Evolutionary conservation across 2,329 filamentous ascomycete genomes (phyloP).

Genomic region (Phialophora chinensis): DNA sequence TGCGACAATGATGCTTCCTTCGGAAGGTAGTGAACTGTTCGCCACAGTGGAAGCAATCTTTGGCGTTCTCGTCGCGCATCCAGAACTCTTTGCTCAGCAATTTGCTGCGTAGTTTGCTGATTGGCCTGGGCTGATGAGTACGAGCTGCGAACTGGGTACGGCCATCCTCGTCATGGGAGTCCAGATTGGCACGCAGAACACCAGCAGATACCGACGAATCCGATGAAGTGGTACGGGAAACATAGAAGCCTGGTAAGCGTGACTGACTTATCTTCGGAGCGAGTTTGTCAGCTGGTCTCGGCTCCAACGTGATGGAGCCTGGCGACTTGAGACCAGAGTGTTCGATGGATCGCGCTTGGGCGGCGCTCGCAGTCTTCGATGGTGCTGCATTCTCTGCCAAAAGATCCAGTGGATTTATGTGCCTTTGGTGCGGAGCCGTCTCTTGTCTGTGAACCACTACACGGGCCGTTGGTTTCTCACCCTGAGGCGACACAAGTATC

Average conservation of each 20-base stretch:
- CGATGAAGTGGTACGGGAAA: constrained; percentile 50
- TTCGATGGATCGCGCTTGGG: constrained; percentile 19
- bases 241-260: constrained; percentile 53
- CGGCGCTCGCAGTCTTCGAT: constrained; percentile 7
- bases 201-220: constrained; percentile 41
- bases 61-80: constrained; percentile 99
- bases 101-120: constrained; percentile 76
- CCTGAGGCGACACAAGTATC: constrained; percentile 10
- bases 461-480: constrained; percentile 26
- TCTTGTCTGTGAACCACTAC: constrained; percentile 28
- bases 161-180: constrained; percentile 46
- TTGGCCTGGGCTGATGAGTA: constrained; percentile 43
- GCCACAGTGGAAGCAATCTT: constrained; percentile 93
- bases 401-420: constrained; percentile 41
- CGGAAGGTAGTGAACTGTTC: constrained; percentile 91
- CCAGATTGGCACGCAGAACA: constrained; percentile 14
- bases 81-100: constrained; percentile 94
- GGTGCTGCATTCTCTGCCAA: constrained; percentile 36
- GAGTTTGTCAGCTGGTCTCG: constrained; percentile 43
- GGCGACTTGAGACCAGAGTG: constrained; percentile 32
- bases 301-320: constrained; percentile 21
- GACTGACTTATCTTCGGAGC: constrained; percentile 51
- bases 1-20: constrained; percentile 93
- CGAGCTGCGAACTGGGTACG: constrained; percentile 26
- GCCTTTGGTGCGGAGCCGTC: constrained; percentile 18